Conservation (phyloP, 768 basidiomycete species). For the Rhizopogon vinicolor region DNA sequence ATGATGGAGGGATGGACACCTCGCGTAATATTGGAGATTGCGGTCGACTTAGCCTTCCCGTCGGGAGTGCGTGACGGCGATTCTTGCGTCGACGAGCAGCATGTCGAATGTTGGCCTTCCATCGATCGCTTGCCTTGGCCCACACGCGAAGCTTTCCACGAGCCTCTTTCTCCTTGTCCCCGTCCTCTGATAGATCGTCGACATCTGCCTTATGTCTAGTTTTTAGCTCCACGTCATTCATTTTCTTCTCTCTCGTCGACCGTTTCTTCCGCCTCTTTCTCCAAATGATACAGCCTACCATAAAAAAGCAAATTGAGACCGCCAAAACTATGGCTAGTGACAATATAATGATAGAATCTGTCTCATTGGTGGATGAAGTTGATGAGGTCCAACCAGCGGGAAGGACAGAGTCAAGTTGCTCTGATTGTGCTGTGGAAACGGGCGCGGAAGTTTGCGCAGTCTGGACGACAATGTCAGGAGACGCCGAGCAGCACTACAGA, state of each 20-base stretch:
- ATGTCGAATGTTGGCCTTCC: conserved; percentile 60
- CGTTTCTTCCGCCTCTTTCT: conserved; percentile 38
- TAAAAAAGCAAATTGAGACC: conserved; percentile 53
- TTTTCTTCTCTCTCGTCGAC: conserved; percentile 14
- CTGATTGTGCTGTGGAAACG: conserved; percentile 11
- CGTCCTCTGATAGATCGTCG: conserved; percentile 25
- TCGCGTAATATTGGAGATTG: conserved; percentile 15
- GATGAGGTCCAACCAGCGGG: conserved; percentile 50
- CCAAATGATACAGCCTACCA: conserved; percentile 60
- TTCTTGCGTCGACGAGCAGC: conserved; percentile 54
- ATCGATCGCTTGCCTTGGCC: conserved; percentile 62
- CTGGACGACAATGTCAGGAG: conserved; percentile 4
- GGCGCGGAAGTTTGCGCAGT: conserved; percentile 10
- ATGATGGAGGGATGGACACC: not conserved
- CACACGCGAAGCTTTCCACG: conserved; percentile 55
- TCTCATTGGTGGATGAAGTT: conserved; percentile 8
- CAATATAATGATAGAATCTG: conserved; percentile 46
- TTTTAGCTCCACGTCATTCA: conserved; percentile 50
- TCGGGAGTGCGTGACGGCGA: not conserved
- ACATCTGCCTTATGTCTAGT: conserved; percentile 17
- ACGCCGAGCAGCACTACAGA: conserved; percentile 14
- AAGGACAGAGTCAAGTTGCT: conserved; percentile 25
- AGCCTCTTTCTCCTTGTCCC: conserved; percentile 38
- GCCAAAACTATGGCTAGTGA: conserved; percentile 61
- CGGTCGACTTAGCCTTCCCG: conserved; percentile 8